Base-by-base conservation (phyloP, 345 rosid genomes). In the Barbarea vulgaris region DNA sequence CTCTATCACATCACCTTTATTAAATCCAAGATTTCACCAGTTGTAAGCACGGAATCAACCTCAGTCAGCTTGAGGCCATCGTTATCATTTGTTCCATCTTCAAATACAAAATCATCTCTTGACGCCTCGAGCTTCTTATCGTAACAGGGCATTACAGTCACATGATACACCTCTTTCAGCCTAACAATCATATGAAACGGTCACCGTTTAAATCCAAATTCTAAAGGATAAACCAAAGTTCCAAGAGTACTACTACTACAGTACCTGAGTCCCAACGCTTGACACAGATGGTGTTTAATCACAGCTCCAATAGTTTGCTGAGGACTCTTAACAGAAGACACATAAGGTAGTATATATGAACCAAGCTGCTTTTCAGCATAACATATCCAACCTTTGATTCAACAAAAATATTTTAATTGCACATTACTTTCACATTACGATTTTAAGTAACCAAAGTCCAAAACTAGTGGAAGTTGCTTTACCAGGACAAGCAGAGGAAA, bases 61-160 rank as follows among this genome's bases (percentile, higher is more conserved):
- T 95, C 97, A 7, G 86, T 15, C 67, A 92, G 67, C 64, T 73
- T 64, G 33, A 31, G 68, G 59, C 69, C 78, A 41, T 42, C 84
- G 42, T 56, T 67, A 57, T 56, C 85, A 48, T 62, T 70, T 75
- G 84, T 56, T 64, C 81, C 94, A 36, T 60, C 83, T 58, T 84
- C 85, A 72, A 88, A 90, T 67, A 77, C 82, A 28, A 95, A 95
- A 82, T 95, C 94, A 6, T 91, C 94, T 80, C 99, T 88, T 1
- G 88, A 73, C 64, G 98, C 99, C 83, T 95, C 98, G 2, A 93
- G 96, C 89, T 93, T 95, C 84, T 93, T 95, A 81, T 95, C 99
- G 75, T 90, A 93, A 67, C 98, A 95, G 6, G 98, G 99, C 98
- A 95, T 95, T 76, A 93, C 91, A 21, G 97, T 90, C 61, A 90